A percentile compares a stretch with the other conserved stretches of the same genome.
These are phyloP conservation scores for Limonium bicolor DNA, from an alignment of 148 eudicot species.

Conservation along the genomic window DNA sequence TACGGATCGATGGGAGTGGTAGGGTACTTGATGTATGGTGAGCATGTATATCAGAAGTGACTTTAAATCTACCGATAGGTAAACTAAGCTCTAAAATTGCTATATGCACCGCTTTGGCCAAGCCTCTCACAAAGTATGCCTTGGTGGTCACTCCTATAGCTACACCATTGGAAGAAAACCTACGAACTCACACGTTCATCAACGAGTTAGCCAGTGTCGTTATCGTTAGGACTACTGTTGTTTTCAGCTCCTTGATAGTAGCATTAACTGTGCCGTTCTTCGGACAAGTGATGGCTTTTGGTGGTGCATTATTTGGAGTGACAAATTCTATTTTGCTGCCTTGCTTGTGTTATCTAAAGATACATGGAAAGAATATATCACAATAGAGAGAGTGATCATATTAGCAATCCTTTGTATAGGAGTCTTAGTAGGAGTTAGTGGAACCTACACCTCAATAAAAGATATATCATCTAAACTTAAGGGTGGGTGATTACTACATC, in stretches of 20 bases:
- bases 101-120: conserved; percentile 35
- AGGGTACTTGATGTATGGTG: conserved; percentile 40
- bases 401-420: background rate
- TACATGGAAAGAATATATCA: conserved; percentile 8
- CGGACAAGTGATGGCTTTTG: conserved; percentile 54
- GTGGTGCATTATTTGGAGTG: conserved; percentile 39
- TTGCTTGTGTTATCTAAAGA: conserved; percentile 49
- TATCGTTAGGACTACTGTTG: conserved; percentile 21
- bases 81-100: conserved; percentile 37
- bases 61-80: conserved; percentile 33
- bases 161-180: conserved; percentile 13
- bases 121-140: conserved; percentile 37
- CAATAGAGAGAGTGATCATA: conserved; percentile 3
- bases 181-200: background rate
- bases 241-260: conserved; percentile 38
- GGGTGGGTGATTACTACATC: too few relatives aligned
- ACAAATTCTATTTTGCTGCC: conserved; percentile 44
- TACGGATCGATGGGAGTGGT: conserved; percentile 36
- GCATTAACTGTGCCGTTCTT: conserved; percentile 50
- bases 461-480: too few relatives aligned
- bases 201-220: background rate
- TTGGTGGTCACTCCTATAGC: conserved; percentile 36
- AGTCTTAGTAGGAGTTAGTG: background rate
- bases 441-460: conserved; percentile 3
- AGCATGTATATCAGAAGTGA: conserved; percentile 30